phyloP scores from a whole-genome alignment of 805 yeast species.

The Suhomyces emberorum region DNA sequence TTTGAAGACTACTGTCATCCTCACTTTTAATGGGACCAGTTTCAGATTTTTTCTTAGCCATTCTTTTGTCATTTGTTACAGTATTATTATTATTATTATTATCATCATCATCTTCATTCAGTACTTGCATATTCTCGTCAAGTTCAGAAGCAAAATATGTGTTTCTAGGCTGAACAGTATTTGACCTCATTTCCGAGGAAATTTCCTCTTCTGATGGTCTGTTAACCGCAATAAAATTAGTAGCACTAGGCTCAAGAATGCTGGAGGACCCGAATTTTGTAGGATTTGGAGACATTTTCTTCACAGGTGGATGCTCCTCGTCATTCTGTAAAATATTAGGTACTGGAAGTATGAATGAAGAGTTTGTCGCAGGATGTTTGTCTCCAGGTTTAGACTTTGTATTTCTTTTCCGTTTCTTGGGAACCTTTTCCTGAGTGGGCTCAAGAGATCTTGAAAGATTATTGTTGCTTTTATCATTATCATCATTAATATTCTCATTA shows the following conservation, averaged over 20 bases:
- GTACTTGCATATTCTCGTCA: conserved; percentile 1
- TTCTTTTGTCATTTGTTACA: no score
- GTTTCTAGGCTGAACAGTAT: neutral
- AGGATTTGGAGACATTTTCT: neutral
- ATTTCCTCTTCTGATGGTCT: conserved; percentile 1
- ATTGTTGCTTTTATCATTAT: neutral
- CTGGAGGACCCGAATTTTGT: conserved; percentile 1
- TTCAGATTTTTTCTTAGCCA: no score
- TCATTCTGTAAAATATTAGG: conserved; percentile 1
- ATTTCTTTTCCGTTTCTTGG: neutral
- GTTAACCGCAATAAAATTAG: conserved; percentile 1
- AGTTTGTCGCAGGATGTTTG: neutral
- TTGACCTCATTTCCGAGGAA: conserved; percentile 1
- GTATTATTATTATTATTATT: neutral
- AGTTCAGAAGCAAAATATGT: conserved; percentile 2
- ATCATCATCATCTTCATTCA: neutral
- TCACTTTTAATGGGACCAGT: no score
- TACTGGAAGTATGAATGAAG: conserved; percentile 1
- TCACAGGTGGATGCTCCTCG: conserved; percentile 1
- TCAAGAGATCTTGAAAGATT: neutral
- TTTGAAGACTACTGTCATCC: no score
- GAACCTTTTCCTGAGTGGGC: no score
- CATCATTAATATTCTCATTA: neutral
- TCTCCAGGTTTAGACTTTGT: conserved; percentile 1
- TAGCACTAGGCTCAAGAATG: conserved; percentile 1